phyloP scores from a whole-genome alignment of 805 yeast species.

The Scheffersomyces ergatensis region DNA sequence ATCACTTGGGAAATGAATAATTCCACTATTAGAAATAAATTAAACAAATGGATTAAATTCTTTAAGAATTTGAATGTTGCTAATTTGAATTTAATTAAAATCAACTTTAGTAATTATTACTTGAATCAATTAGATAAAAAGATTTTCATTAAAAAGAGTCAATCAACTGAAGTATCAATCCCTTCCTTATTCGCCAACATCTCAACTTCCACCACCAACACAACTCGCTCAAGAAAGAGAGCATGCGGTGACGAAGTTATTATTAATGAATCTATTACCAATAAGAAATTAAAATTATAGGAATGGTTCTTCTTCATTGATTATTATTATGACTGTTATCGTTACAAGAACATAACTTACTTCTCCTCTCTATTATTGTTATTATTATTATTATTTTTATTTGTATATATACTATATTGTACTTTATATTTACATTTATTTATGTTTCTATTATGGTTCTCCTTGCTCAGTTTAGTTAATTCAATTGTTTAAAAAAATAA shows the following conservation, averaged over 20 bases:
- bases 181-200: neutral
- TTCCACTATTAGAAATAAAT: slow-evolving; percentile 15
- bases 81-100: slow-evolving; percentile 19
- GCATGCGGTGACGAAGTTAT: neutral
- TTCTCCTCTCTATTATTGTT: too few species aligned
- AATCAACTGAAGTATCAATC: neutral
- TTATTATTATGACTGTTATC: neutral
- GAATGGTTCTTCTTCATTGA: neutral
- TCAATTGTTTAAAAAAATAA: neutral
- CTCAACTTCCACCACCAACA: neutral
- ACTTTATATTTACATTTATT: neutral
- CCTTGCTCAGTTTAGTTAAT: too few species aligned
- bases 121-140: slow-evolving; percentile 27
- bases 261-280: neutral
- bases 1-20: slow-evolving; percentile 23
- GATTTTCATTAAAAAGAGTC: slow-evolving; percentile 14
- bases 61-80: slow-evolving; percentile 20
- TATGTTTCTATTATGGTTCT: too few species aligned
- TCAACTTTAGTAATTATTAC: slow-evolving; percentile 27
- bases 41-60: slow-evolving; percentile 27
- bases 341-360: too few species aligned
- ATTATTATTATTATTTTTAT: neutral
- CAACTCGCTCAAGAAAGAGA: slow-evolving; percentile 2
- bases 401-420: neutral
- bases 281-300: slow-evolving; percentile 5